Percentiles rank a stretch among this genome's conserved stretches.
Conservation (phyloP, 805 yeast genomes). For the Saccharomycopsis javanensis region DNA sequence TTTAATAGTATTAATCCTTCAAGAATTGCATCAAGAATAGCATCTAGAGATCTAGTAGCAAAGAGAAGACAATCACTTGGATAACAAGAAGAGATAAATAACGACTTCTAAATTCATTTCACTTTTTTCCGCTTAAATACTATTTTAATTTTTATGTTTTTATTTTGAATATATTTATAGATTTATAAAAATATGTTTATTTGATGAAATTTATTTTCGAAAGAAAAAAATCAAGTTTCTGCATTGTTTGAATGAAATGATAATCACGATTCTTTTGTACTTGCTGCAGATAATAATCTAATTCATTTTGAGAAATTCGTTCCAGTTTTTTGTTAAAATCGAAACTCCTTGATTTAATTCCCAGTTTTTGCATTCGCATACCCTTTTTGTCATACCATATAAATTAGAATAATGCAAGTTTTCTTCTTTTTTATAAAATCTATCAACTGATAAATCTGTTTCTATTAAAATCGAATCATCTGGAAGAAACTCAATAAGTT, state of each 20-base stretch:
- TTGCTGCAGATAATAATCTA: background rate
- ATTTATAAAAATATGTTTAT: background rate
- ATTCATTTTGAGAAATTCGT: background rate
- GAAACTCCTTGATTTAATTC: constrained; percentile 3
- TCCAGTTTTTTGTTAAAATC: constrained; percentile 11
- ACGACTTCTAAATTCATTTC: background rate
- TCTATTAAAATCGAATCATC: constrained; percentile 36
- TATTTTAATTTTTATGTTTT: background rate
- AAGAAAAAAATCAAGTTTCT: background rate
- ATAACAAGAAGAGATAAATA: too few relatives aligned
- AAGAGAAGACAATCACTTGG: background rate
- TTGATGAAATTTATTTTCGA: too few relatives aligned
- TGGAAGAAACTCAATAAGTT: constrained; percentile 29
- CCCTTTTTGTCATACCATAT: background rate
- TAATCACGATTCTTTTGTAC: too few relatives aligned
- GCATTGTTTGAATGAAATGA: background rate
- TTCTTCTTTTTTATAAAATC: background rate
- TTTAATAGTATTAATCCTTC: constrained; percentile 18
- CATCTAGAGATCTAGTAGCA: constrained; percentile 7
- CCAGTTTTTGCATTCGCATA: constrained; percentile 12
- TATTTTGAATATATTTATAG: background rate
- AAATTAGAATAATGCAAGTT: background rate
- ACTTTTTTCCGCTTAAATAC: background rate
- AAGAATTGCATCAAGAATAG: constrained; percentile 13
- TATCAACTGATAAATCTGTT: constrained; percentile 36